Conservation (phyloP, 2,329 filamentous ascomycete species). For the Incumbomyces lentus region DNA sequence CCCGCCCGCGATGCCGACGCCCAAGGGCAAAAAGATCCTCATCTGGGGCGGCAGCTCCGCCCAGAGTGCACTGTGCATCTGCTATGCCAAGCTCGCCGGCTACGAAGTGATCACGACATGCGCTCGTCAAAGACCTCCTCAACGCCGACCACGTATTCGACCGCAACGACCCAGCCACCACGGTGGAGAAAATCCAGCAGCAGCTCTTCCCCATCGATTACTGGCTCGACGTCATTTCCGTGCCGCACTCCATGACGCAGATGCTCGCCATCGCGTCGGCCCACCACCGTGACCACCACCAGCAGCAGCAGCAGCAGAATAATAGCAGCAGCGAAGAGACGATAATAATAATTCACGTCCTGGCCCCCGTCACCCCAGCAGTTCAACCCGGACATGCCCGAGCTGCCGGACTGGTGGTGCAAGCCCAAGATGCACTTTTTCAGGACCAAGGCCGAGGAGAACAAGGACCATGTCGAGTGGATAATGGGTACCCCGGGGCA, state of each 20-base stretch:
- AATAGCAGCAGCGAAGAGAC: slow-evolving; percentile 21
- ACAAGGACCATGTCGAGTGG: neutral
- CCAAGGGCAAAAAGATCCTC: slow-evolving; percentile 22
- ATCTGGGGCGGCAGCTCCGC: slow-evolving; percentile 32
- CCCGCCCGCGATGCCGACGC: neutral
- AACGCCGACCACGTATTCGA: slow-evolving; percentile 26
- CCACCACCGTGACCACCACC: too few species aligned
- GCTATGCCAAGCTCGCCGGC: slow-evolving; percentile 28
- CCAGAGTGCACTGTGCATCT: slow-evolving; percentile 29
- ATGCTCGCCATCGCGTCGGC: slow-evolving; percentile 21
- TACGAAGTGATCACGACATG: slow-evolving; percentile 27
- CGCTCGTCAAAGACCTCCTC: slow-evolving; percentile 25
- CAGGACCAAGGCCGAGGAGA: neutral
- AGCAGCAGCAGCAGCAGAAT: slow-evolving; percentile 9
- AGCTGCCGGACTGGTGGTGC: neutral
- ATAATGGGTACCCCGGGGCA: neutral
- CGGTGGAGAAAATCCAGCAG: slow-evolving; percentile 19
- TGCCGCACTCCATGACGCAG: slow-evolving; percentile 26
- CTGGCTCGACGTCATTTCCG: slow-evolving; percentile 25
- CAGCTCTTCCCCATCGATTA: slow-evolving; percentile 22
- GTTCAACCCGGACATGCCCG: slow-evolving; percentile 19
- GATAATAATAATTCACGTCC: slow-evolving; percentile 24
- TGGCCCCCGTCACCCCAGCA: slow-evolving; percentile 24
- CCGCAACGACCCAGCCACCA: slow-evolving; percentile 10
- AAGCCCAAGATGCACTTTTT: neutral